Percentiles rank a stretch among this genome's conserved stretches.
Conservation (phyloP, 164 flowering plant species). For the Annona cherimola region DNA sequence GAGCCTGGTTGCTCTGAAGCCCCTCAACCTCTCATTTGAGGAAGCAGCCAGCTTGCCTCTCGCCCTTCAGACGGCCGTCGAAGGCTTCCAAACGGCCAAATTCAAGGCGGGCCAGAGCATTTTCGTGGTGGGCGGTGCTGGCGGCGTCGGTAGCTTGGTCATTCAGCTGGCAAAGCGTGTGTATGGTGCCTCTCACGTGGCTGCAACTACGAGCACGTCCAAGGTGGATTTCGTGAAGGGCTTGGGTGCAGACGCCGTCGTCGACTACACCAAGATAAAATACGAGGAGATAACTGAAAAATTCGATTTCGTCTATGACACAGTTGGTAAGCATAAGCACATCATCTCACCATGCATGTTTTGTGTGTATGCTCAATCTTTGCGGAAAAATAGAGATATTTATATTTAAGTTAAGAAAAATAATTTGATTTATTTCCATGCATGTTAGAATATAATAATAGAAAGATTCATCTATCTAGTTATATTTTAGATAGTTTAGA, state of each 20-base stretch:
- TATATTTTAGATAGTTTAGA: too few relatives aligned
- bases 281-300: slow-evolving; percentile 32
- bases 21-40: slow-evolving; percentile 34
- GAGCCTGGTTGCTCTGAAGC: slow-evolving; percentile 36
- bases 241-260: slow-evolving; percentile 43
- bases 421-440: too few relatives aligned
- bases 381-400: too few relatives aligned
- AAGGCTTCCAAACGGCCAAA: slow-evolving; percentile 33
- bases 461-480: too few relatives aligned
- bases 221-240: slow-evolving; percentile 41
- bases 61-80: slow-evolving; percentile 40
- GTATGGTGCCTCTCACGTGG: slow-evolving; percentile 36
- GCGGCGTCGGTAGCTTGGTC: slow-evolving; percentile 44
- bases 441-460: too few relatives aligned
- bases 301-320: slow-evolving; percentile 35
- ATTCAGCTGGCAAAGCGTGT: slow-evolving; percentile 42
- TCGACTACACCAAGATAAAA: slow-evolving; percentile 32
- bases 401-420: too few relatives aligned
- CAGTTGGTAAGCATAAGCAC: slow-evolving; percentile 27
- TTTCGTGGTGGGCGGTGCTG: slow-evolving; percentile 46
- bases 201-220: slow-evolving; percentile 34
- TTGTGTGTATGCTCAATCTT: too few relatives aligned
- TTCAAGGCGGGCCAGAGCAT: slow-evolving; percentile 30
- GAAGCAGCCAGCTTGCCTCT: slow-evolving; percentile 49
- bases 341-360: too few relatives aligned